phyloP scores from a whole-genome alignment of 495 filamentous ascomycete species.

The Xanthoparmelia taractica region DNA sequence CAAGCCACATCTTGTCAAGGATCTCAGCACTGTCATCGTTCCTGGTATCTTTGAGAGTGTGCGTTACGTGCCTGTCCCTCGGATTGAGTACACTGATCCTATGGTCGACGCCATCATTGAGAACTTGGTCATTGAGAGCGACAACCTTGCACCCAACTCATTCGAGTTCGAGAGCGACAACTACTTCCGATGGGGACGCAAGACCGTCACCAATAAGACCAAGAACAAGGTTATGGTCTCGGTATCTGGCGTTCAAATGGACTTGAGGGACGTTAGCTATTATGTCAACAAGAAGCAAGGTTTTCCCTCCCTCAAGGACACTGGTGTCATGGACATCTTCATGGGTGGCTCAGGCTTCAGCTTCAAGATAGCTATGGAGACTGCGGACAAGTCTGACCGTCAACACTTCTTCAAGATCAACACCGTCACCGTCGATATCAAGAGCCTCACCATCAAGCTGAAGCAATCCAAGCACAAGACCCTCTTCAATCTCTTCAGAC shows the following conservation, averaged over 20 bases:
- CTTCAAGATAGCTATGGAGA: conserved; percentile 87
- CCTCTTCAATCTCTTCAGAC: conserved; percentile 82
- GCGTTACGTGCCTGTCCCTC: conserved; percentile 86
- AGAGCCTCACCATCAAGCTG: conserved; percentile 80
- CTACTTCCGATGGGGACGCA: conserved; percentile 92
- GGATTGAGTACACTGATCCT: conserved; percentile 85
- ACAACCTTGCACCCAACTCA: conserved; percentile 95
- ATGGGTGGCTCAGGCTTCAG: conserved; percentile 80
- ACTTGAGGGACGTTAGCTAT: conserved; percentile 82
- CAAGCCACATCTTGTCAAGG: conserved; percentile 86
- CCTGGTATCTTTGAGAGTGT: conserved; percentile 78
- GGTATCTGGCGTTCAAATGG: conserved; percentile 83
- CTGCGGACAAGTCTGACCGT: conserved; percentile 64
- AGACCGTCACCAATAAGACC: conserved; percentile 68
- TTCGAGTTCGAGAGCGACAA: conserved; percentile 88
- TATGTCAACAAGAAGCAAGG: conserved; percentile 94
- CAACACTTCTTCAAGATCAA: conserved; percentile 91
- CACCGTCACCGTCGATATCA: conserved; percentile 75
- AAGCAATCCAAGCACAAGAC: conserved; percentile 92
- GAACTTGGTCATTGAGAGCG: conserved; percentile 89
- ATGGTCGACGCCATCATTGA: conserved; percentile 84
- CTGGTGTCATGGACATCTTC: conserved; percentile 82
- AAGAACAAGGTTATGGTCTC: conserved; percentile 77
- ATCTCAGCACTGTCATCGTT: conserved; percentile 78
- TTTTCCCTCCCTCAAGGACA: conserved; percentile 84